These are phyloP conservation scores for Garcileccinum viscosum DNA, from an alignment of 1,284 basidiomycete genomes.

Conservation along the genomic window DNA sequence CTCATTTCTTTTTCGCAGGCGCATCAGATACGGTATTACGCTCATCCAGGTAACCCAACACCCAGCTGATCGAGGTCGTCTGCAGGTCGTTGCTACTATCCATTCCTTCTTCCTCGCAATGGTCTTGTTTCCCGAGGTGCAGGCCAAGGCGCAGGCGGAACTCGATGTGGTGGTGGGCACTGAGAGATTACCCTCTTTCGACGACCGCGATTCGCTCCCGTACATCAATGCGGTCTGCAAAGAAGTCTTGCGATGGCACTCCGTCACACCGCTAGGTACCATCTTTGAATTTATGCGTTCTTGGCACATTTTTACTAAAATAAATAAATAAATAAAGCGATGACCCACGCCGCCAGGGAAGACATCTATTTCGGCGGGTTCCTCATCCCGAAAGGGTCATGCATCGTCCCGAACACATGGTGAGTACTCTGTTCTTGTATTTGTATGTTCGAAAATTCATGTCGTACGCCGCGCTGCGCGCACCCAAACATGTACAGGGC, in stretches of 20 bases:
- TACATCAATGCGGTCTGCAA: constrained; percentile 35
- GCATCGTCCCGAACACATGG: constrained; percentile 33
- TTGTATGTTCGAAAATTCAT: neutral
- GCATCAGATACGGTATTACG: constrained; percentile 30
- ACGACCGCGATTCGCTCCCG: constrained; percentile 27
- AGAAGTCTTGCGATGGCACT: constrained; percentile 34
- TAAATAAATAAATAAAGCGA: constrained; percentile 33
- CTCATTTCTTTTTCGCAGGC: constrained; percentile 19
- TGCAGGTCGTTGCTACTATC: constrained; percentile 45
- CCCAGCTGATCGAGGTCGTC: neutral
- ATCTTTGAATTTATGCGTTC: neutral
- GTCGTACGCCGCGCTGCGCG: neutral
- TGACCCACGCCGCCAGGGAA: constrained; percentile 43
- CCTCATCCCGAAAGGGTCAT: constrained; percentile 47
- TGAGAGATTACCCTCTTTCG: constrained; percentile 25
- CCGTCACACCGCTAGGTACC: constrained; percentile 20
- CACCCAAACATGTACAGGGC: constrained; percentile 15
- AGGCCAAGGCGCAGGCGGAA: constrained; percentile 31
- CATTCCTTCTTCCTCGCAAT: constrained; percentile 38
- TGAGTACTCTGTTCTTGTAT: neutral
- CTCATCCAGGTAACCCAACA: constrained; percentile 5
- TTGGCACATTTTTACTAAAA: constrained; percentile 25
- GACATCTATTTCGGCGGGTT: constrained; percentile 44
- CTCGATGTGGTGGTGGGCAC: constrained; percentile 30
- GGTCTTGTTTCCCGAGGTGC: constrained; percentile 32